Evolutionary conservation across 2,329 filamentous ascomycete genomes (phyloP).

Genomic region (Monosporascus sp.): DNA sequence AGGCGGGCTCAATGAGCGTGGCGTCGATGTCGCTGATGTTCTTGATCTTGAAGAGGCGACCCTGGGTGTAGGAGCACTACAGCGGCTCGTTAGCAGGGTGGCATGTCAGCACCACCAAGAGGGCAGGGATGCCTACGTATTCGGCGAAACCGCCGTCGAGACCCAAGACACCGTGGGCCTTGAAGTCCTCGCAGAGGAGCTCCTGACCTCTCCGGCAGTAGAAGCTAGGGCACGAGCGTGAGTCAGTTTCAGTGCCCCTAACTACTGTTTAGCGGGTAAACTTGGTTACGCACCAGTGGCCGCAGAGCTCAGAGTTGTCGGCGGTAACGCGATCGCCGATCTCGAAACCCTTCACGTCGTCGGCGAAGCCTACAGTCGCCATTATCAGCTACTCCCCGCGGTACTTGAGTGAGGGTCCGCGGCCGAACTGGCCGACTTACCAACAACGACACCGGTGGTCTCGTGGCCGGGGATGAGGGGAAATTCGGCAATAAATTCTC

Average conservation of each 20-base stretch:
- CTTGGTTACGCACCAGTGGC: constrained; percentile 43
- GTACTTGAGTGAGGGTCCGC: constrained; percentile 11
- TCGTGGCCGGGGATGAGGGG: constrained; percentile 65
- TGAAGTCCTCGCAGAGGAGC: constrained; percentile 64
- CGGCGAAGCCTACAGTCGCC: constrained; percentile 17
- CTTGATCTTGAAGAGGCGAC: constrained; percentile 58
- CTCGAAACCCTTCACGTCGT: constrained; percentile 54
- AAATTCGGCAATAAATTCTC: constrained; percentile 61
- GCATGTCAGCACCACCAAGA: constrained; percentile 41
- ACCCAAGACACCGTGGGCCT: constrained; percentile 57
- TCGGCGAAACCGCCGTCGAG: constrained; percentile 69
- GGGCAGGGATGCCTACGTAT: constrained; percentile 36
- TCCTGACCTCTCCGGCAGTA: constrained; percentile 66
- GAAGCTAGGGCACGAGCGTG: constrained; percentile 35
- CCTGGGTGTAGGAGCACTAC: constrained; percentile 42
- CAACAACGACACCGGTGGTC: constrained; percentile 60
- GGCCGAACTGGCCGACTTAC: constrained; percentile 38
- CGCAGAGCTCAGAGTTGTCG: constrained; percentile 62
- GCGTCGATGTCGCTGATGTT: constrained; percentile 65
- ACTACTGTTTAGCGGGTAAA: neutral
- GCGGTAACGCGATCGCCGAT: constrained; percentile 61
- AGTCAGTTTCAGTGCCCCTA: constrained; percentile 5
- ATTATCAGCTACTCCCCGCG: constrained; percentile 4
- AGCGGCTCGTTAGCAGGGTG: neutral
- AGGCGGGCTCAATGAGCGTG: constrained; percentile 64